A percentile compares a stretch with the other conserved stretches of the same genome.
phyloP scores from a whole-genome alignment of 345 rosid species.

The Rhodamnia rubescens region DNA sequence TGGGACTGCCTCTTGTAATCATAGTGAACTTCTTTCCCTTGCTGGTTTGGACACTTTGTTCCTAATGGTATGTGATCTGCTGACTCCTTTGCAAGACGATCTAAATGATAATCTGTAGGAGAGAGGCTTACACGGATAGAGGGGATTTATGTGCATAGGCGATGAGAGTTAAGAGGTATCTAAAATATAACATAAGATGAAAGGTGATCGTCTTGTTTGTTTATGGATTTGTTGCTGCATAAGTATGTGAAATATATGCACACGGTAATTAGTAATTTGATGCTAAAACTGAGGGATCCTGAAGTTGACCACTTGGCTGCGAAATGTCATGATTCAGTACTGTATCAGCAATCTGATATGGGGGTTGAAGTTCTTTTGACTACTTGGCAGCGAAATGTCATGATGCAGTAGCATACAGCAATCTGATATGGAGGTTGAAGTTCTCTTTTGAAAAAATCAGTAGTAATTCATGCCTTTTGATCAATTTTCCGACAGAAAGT shows the following conservation, averaged over 20 bases:
- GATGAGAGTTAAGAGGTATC: neutral
- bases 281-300: neutral
- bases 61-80: neutral
- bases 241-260: neutral
- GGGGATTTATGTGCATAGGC: neutral
- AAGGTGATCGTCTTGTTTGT: neutral
- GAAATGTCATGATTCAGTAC: neutral
- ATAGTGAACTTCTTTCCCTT: neutral
- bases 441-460: neutral
- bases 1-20: neutral
- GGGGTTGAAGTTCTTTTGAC: neutral
- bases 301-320: neutral
- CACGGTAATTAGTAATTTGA: neutral
- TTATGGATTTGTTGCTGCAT: neutral
- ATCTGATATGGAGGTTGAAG: neutral
- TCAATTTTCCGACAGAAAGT: neutral
- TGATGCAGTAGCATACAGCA: neutral
- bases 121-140: neutral
- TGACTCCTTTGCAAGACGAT: neutral
- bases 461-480: neutral
- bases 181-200: neutral
- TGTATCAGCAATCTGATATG: neutral
- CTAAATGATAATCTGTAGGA: neutral
- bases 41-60: neutral
- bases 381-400: neutral